phyloP scores from a whole-genome alignment of 148 eudicot species.

The Linanthus parryae region DNA sequence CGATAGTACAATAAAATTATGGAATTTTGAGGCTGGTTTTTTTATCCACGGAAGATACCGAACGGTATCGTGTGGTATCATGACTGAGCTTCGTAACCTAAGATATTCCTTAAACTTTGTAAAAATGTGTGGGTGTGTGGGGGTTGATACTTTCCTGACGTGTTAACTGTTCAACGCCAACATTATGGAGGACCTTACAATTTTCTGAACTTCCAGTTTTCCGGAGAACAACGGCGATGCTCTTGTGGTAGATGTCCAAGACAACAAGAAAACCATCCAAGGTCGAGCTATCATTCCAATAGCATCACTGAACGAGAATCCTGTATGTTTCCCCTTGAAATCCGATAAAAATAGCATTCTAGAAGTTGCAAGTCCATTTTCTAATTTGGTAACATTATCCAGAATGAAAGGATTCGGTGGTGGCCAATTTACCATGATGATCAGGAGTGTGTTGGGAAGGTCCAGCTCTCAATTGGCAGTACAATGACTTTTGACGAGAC shows the following conservation, averaged over 20 bases:
- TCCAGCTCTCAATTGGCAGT: conserved; percentile 52
- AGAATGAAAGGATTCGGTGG: conserved; percentile 71
- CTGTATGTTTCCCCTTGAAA: conserved; percentile 34
- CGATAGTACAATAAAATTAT: too few species aligned
- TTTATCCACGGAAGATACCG: too few species aligned
- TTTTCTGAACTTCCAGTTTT: conserved; percentile 42
- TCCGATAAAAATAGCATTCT: conserved; percentile 1
- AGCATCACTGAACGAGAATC: conserved; percentile 53
- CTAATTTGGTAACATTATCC: conserved; percentile 7
- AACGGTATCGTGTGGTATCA: too few species aligned
- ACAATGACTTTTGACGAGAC: conserved; percentile 56
- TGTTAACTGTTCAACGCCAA: background rate
- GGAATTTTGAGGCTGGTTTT: too few species aligned
- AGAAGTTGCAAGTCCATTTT: background rate
- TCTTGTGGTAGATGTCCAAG: conserved; percentile 61
- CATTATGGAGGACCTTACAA: conserved; percentile 2
- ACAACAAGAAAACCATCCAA: conserved; percentile 44
- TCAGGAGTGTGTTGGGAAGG: conserved; percentile 74
- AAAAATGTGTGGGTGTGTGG: too few species aligned
- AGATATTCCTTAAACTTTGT: too few species aligned
- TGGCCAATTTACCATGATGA: conserved; percentile 73
- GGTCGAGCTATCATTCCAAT: conserved; percentile 68
- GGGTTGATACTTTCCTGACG: too few species aligned
- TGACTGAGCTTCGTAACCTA: too few species aligned
- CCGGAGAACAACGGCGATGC: conserved; percentile 80